Percentiles rank a stretch among this genome's conserved stretches.
Conservation (phyloP, 1,284 basidiomycete species). For the Irpex sp. region DNA sequence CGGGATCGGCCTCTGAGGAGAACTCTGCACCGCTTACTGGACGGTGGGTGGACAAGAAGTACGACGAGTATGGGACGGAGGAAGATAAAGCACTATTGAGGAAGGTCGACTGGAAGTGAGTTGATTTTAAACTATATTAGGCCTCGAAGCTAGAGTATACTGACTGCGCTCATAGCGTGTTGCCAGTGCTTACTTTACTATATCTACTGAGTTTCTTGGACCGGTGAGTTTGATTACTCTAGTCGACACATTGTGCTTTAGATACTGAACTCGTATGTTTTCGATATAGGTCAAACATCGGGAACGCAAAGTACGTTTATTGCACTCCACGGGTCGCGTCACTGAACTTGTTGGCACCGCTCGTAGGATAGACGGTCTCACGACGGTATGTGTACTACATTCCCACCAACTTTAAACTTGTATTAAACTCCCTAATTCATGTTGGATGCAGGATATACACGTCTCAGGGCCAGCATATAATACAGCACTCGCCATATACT, state of each 20-base stretch:
- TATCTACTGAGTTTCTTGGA: conserved; percentile 72
- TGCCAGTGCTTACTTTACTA: conserved; percentile 55
- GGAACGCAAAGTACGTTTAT: conserved; percentile 54
- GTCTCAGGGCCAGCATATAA: conserved; percentile 51
- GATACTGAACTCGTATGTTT: background rate
- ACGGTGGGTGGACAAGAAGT: background rate
- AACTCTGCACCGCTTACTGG: background rate
- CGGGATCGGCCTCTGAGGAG: background rate
- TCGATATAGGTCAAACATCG: conserved; percentile 51
- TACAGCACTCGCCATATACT: conserved; percentile 51
- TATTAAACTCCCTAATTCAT: background rate
- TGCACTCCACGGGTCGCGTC: background rate
- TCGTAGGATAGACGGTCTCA: conserved; percentile 20
- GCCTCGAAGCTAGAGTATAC: background rate
- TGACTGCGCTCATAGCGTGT: conserved; percentile 19
- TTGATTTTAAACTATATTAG: background rate
- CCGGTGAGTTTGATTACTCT: conserved; percentile 11
- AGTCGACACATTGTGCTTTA: background rate
- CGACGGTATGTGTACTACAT: background rate
- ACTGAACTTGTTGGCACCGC: background rate
- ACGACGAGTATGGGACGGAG: conserved; percentile 1
- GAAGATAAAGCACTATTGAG: background rate
- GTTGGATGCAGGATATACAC: background rate
- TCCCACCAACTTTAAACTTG: background rate
- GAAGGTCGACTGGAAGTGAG: background rate